These are phyloP conservation scores for Ogataea nakhonphanomensis DNA, from an alignment of 805 yeast species.

Conservation along the genomic window DNA sequence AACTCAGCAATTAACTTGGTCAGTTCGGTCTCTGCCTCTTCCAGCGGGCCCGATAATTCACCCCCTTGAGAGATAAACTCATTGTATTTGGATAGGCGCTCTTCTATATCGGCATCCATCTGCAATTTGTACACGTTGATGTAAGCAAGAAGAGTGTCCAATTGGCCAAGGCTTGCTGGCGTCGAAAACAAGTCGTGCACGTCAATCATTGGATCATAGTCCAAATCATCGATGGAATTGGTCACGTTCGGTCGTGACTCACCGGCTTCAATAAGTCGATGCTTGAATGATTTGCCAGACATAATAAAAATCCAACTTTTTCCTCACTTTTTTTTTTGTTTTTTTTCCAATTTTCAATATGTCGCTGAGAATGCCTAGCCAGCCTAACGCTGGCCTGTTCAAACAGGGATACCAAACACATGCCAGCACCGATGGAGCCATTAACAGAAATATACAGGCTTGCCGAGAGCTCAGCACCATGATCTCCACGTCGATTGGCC, in stretches of 20 bases:
- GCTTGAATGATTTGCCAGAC: constrained; percentile 21
- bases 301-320: constrained; percentile 4
- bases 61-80: constrained; percentile 19
- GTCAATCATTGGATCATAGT: constrained; percentile 54
- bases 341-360: constrained; percentile 35
- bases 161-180: constrained; percentile 47
- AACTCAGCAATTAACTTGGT: constrained; percentile 42
- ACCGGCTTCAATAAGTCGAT: constrained; percentile 24
- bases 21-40: constrained; percentile 35
- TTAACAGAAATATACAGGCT: constrained; percentile 87
- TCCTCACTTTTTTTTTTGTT: constrained; percentile 1
- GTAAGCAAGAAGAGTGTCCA: constrained; percentile 49
- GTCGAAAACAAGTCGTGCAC: constrained; percentile 47
- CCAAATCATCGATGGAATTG: constrained; percentile 30
- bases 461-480: constrained; percentile 89
- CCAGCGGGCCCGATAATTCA: constrained; percentile 22
- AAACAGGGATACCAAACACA: constrained; percentile 92
- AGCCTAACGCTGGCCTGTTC: constrained; percentile 90
- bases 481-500: constrained; percentile 94
- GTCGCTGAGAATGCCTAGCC: constrained; percentile 89
- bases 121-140: constrained; percentile 49
- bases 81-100: constrained; percentile 36
- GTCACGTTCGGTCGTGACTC: constrained; percentile 2
- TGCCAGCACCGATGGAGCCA: constrained; percentile 90
- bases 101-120: constrained; percentile 43